These are phyloP conservation scores for Daedaleopsis sinensis DNA, from an alignment of 768 basidiomycete genomes.

Conservation along the genomic window DNA sequence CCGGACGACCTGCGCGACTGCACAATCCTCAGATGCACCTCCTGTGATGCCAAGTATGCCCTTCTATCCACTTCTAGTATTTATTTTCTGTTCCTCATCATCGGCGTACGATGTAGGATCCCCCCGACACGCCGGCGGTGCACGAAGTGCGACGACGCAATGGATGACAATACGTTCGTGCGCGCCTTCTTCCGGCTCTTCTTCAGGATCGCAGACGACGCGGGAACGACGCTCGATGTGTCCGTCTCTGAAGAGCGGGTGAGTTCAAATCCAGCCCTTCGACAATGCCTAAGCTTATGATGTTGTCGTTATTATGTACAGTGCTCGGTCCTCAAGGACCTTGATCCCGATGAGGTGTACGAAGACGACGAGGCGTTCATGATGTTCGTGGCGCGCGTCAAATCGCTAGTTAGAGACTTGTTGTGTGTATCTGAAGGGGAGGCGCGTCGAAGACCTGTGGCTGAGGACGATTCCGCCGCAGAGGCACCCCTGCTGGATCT, in stretches of 20 bases:
- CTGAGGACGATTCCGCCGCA: not conserved
- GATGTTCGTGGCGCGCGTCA: constrained; percentile 44
- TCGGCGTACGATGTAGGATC: constrained; percentile 40
- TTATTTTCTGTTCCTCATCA: not conserved
- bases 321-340: constrained; percentile 41
- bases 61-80: not conserved
- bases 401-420: constrained; percentile 52
- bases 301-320: not conserved
- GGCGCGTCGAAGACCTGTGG: constrained; percentile 8
- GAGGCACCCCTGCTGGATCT: constrained; percentile 14
- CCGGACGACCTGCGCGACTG: constrained; percentile 54
- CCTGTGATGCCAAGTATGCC: constrained; percentile 54
- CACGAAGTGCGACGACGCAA: constrained; percentile 50
- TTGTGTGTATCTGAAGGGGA: constrained; percentile 39
- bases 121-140: constrained; percentile 44
- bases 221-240: constrained; percentile 44
- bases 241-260: constrained; percentile 54
- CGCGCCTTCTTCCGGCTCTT: constrained; percentile 52
- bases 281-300: too few relatives aligned
- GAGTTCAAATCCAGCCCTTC: not conserved
- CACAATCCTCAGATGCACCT: constrained; percentile 51
- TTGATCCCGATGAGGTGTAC: constrained; percentile 46
- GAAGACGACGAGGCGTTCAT: constrained; percentile 41
- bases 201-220: constrained; percentile 54
- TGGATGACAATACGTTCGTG: constrained; percentile 42